Evolutionary conservation across 176 grass and related monocot genomes (phyloP).

Genomic region (Eleusine coracana): DNA sequence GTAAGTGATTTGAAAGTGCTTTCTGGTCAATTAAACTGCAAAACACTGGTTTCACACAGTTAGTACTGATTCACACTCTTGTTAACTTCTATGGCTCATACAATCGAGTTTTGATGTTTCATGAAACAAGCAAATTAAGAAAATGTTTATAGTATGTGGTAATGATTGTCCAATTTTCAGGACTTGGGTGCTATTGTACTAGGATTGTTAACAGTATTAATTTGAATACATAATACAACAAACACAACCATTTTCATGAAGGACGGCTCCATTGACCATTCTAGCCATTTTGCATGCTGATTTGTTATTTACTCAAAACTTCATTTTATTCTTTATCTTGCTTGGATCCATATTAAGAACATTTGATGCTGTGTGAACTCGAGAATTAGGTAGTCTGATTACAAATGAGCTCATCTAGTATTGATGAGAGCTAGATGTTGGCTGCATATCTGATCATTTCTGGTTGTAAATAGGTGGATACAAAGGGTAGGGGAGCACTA

Average conservation of each 20-base stretch:
- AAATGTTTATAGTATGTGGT: constrained; percentile 4
- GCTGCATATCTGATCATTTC: constrained; percentile 25
- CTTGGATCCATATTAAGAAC: constrained; percentile 20
- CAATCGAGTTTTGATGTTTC: not conserved
- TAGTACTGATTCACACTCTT: not conserved
- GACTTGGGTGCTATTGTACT: not conserved
- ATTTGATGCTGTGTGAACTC: not conserved
- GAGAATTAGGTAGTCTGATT: constrained; percentile 14
- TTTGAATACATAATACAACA: constrained; percentile 4
- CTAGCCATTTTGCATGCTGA: constrained; percentile 2
- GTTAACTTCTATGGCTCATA: constrained; percentile 7
- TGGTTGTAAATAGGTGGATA: constrained; percentile 63
- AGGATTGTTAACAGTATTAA: not conserved
- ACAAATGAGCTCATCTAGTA: not conserved
- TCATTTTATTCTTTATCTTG: not conserved
- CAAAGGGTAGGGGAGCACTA: constrained; percentile 66
- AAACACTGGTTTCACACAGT: not conserved
- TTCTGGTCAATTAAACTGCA: constrained; percentile 8
- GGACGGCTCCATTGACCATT: not conserved
- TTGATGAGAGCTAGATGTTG: not conserved
- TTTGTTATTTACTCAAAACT: not conserved
- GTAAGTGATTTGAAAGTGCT: constrained; percentile 52
- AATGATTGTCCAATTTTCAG: not conserved
- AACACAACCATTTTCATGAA: not conserved
- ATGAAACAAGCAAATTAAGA: constrained; percentile 4